phyloP scores from a whole-genome alignment of 2,329 filamentous ascomycete genomes.

The Dactylonectria estremocensis region DNA sequence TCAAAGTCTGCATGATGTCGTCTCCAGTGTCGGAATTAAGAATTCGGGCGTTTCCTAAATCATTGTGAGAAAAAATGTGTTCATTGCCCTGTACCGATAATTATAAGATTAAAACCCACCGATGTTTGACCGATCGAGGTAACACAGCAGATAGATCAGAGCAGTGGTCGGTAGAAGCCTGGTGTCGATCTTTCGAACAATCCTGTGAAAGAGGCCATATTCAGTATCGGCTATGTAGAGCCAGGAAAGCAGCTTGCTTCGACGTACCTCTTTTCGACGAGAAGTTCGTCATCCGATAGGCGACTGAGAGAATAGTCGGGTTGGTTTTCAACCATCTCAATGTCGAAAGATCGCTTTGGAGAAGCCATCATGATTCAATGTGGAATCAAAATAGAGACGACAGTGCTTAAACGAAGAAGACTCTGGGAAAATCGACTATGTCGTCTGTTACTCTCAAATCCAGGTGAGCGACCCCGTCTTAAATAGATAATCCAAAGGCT shows the following conservation, averaged over 20 bases:
- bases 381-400: no score
- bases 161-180: constrained; percentile 69
- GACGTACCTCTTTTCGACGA: background rate
- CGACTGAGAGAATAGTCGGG: background rate
- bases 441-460: no score
- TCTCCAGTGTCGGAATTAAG: constrained; percentile 55
- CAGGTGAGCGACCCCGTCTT: no score
- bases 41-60: constrained; percentile 56
- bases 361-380: no score
- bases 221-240: background rate
- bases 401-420: no score
- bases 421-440: no score
- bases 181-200: constrained; percentile 62
- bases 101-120: background rate
- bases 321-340: background rate
- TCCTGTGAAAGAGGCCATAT: background rate
- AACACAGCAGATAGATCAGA: constrained; percentile 69
- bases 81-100: background rate
- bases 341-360: background rate
- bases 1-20: constrained; percentile 53
- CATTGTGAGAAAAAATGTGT: background rate
- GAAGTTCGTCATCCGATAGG: background rate
- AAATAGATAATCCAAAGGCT: no score
- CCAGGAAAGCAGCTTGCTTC: background rate
- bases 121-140: constrained; percentile 63